Evolutionary conservation across 768 basidiomycete species (phyloP), one percentile per base, ranked within the genome.

Genomic region (Hysterangium stoloniferum): DNA sequence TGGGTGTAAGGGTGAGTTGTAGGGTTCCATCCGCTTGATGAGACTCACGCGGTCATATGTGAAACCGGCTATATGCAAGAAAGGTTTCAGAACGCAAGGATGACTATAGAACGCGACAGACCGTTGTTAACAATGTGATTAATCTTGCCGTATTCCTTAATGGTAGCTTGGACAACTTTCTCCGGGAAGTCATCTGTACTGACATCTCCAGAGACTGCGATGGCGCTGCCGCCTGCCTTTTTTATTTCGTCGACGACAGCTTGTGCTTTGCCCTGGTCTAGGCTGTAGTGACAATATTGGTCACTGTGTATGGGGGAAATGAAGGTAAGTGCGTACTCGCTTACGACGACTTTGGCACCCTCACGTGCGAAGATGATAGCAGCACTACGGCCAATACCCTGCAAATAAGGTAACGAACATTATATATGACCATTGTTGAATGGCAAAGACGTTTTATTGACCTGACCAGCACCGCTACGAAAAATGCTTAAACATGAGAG

Each of bases 91-190:
- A 15, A 40, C 2, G n/a, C 3, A 61, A 37, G 37, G 15, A 20
- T 5, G 6, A 9, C 12, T 25, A 17, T 32, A 33, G 36, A 46
- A 45, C 24, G 17, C n/a, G n/a, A 52, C 70, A 44, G 25, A 75
- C 79, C 82, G 55, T 91, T 91, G 68, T 90, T 90, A 28, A 91
- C 73, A 47, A 91, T 86, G 62, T 91, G 86, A 65, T 92, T 88
- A 44, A 92, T 80, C 62, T 87, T 85, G 22, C 87, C 88, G 56
- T 80, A 91, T 55, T 82, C 80, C 53, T 84, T 88, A 58, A 89
- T 73, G 4, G 88, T 86, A 3, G 80, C 84, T 25, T 82, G 78
- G 19, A 92, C 72, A 50, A 90, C 79, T 61, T 72, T 80, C 67
- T 86, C 77, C 3, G 88, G 86, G 63, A 88, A 91, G 54, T 88